Percentiles rank a stretch among this genome's conserved stretches.
Evolutionary conservation across 768 basidiomycete species (phyloP).

Genomic region (Fibroporia radiculosa): DNA sequence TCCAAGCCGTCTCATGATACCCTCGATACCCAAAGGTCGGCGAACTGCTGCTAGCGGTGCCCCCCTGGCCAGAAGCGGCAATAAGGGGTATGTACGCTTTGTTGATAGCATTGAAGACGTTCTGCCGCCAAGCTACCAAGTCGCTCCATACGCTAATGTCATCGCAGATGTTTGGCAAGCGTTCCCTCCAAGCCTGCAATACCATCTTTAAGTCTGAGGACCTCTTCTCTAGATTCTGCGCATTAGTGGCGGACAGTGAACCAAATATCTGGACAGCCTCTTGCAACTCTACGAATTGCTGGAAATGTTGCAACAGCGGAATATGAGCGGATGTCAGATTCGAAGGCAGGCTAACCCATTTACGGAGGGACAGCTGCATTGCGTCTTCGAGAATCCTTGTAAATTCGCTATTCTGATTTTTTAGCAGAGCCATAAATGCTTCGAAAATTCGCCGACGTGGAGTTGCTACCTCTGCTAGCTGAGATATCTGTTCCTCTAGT

Average conservation of each 20-base stretch:
- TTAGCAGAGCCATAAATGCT: constrained; percentile 84
- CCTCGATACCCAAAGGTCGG: constrained; percentile 91
- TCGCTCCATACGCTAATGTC: constrained; percentile 99
- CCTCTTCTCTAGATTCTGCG: constrained; percentile 87
- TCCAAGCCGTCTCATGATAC: constrained; percentile 99
- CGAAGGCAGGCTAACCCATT: constrained; percentile 87
- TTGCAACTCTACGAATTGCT: constrained; percentile 96
- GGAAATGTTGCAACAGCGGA: constrained; percentile 93
- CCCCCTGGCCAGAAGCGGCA: constrained; percentile 36
- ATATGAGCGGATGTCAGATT: constrained; percentile 89
- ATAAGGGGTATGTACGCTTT: constrained; percentile 93
- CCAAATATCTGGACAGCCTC: constrained; percentile 95
- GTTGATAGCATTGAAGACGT: constrained; percentile 96
- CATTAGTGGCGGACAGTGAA: constrained; percentile 78
- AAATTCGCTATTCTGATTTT: constrained; percentile 87
- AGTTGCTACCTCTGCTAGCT: constrained; percentile 80
- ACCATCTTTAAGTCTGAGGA: constrained; percentile 95
- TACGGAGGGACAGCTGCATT: constrained; percentile 91
- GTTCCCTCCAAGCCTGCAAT: constrained; percentile 94
- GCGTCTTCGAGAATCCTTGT: constrained; percentile 87
- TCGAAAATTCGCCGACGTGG: constrained; percentile 98
- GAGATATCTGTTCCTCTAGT: constrained; percentile 77
- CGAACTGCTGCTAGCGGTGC: constrained; percentile 45
- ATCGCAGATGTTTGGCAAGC: constrained; percentile 90
- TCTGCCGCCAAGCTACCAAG: constrained; percentile 98